Evolutionary conservation across 805 yeast genomes (phyloP).

Genomic region (Nakazawaea ernobii): DNA sequence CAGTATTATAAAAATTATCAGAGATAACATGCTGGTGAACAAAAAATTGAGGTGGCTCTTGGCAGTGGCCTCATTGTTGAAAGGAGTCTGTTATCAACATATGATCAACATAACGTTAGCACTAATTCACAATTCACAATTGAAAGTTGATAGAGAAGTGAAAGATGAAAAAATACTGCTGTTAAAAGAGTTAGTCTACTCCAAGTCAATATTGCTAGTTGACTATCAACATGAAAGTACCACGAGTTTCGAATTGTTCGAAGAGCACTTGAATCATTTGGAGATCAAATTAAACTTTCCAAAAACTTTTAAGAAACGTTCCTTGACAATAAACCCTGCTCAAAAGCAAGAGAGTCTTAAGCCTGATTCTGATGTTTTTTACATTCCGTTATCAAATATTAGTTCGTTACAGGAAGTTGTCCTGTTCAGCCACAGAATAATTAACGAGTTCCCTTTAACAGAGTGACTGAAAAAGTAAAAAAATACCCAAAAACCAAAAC

Average conservation of each 20-base stretch:
- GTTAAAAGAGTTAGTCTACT: constrained; percentile 2
- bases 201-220: neutral
- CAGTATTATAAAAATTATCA: constrained; percentile 1
- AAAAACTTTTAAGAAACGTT: constrained; percentile 8
- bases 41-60: constrained; percentile 1
- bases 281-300: constrained; percentile 9
- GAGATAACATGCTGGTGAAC: neutral
- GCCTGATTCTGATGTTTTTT: constrained; percentile 6
- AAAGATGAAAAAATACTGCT: neutral
- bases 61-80: constrained; percentile 5
- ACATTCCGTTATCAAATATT: constrained; percentile 5
- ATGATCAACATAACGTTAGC: constrained; percentile 1
- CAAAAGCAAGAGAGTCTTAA: constrained; percentile 9
- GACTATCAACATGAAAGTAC: neutral
- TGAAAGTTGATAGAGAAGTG: neutral
- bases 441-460: neutral
- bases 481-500: no score
- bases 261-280: constrained; percentile 6
- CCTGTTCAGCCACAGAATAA: constrained; percentile 2
- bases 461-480: neutral
- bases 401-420: constrained; percentile 7
- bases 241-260: neutral
- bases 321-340: constrained; percentile 2
- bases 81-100: constrained; percentile 6
- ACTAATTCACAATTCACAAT: neutral